phyloP scores from a whole-genome alignment of 2,329 filamentous ascomycete species.

The Fusarium redolens region DNA sequence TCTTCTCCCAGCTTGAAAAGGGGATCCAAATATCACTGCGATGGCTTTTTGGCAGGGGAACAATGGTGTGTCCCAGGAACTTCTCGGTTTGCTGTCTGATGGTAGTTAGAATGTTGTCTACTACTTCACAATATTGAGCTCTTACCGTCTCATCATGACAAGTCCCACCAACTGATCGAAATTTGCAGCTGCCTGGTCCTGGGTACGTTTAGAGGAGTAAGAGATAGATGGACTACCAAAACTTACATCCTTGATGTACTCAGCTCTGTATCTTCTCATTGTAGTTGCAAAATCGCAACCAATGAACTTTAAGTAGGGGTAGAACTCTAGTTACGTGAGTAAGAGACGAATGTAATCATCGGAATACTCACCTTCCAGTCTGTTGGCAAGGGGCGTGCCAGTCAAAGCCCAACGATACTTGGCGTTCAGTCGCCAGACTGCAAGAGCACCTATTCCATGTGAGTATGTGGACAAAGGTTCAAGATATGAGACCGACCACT shows the following conservation, averaged over 20 bases:
- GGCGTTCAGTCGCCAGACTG: conserved; percentile 42
- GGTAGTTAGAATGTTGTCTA: not conserved
- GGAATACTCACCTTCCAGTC: conserved; percentile 40
- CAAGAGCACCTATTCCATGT: conserved; percentile 23
- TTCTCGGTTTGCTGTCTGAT: not conserved
- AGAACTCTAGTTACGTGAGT: conserved; percentile 47
- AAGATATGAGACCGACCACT: conserved; percentile 34
- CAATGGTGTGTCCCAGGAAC: not conserved
- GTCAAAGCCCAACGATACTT: conserved; percentile 52
- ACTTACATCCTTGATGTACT: conserved; percentile 23
- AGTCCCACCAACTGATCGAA: conserved; percentile 37
- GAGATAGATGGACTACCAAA: accelerated
- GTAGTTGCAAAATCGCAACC: conserved; percentile 26
- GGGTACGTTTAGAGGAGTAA: not conserved
- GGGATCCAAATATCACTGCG: not conserved
- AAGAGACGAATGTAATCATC: accelerated
- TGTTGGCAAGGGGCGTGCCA: conserved; percentile 53
- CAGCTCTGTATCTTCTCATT: conserved; percentile 5
- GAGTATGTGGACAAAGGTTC: accelerated
- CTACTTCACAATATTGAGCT: no score
- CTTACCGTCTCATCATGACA: conserved; percentile 43
- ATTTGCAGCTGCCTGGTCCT: conserved; percentile 3
- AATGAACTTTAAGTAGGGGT: conserved; percentile 50
- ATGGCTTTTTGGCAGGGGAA: not conserved
- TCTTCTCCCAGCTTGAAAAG: accelerated